A percentile compares a stretch with the other conserved stretches of the same genome.
Conservation (phyloP, 1,284 basidiomycete species). For the Waitea zeae region DNA sequence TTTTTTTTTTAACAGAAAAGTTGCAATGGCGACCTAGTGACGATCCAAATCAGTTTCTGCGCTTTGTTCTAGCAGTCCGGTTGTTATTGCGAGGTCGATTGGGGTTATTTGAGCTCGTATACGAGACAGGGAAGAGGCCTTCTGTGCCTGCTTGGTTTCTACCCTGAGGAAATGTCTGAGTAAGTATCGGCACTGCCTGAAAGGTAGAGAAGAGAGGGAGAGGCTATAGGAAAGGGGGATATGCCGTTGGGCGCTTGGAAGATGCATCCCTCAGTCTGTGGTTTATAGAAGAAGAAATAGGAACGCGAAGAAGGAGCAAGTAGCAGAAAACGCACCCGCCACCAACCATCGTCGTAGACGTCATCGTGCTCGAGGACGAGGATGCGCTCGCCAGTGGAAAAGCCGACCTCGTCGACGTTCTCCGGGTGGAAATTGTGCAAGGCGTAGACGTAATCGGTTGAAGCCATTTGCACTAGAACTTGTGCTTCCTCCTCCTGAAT, state of each 20-base stretch:
- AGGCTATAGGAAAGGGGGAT: slow-evolving; percentile 4
- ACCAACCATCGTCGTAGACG: slow-evolving; percentile 94
- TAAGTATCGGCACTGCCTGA: not conserved
- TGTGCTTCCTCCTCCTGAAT: too few relatives aligned
- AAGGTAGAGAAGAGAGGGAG: too few relatives aligned
- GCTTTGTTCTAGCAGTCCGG: too few relatives aligned
- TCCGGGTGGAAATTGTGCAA: slow-evolving; percentile 81
- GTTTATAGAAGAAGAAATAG: not conserved
- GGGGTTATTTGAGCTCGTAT: slow-evolving; percentile 55
- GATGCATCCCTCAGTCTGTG: not conserved
- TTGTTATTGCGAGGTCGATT: too few relatives aligned
- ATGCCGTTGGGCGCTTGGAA: slow-evolving; percentile 1
- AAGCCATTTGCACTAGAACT: too few relatives aligned
- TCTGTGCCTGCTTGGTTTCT: slow-evolving; percentile 67
- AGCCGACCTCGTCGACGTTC: slow-evolving; percentile 85
- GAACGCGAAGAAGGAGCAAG: too few relatives aligned
- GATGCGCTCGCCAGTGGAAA: slow-evolving; percentile 77
- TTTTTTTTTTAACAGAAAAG: too few relatives aligned
- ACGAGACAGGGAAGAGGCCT: slow-evolving; percentile 86
- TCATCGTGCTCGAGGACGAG: slow-evolving; percentile 90
- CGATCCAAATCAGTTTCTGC: too few relatives aligned
- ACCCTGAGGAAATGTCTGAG: slow-evolving; percentile 34
- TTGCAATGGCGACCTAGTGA: too few relatives aligned
- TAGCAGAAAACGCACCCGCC: slow-evolving; percentile 60
- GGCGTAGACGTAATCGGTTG: slow-evolving; percentile 59